Evolutionary conservation across 1,284 basidiomycete genomes (phyloP).

Genomic region (Trametes sp.): DNA sequence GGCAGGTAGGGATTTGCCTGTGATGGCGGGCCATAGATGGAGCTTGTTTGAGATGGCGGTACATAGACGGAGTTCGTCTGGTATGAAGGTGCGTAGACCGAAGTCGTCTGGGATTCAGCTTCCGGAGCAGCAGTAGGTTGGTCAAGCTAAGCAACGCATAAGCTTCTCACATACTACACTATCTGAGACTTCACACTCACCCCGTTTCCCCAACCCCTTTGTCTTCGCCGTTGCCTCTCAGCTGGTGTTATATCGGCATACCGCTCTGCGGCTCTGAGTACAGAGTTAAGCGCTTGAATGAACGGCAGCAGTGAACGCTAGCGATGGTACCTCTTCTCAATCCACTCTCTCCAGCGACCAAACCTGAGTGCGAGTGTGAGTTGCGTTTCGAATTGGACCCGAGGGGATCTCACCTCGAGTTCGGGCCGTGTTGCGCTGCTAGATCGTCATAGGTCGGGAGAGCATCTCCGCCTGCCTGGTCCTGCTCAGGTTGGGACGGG

Average conservation of each 20-base stretch:
- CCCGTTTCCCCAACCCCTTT: slow-evolving; percentile 72
- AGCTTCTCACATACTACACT: neutral
- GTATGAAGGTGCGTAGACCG: slow-evolving; percentile 8
- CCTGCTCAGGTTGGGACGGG: slow-evolving; percentile 57
- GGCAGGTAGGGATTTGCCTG: slow-evolving; percentile 8
- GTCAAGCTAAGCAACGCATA: slow-evolving; percentile 11
- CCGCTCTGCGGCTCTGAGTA: slow-evolving; percentile 76
- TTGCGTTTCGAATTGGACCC: neutral
- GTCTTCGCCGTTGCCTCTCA: slow-evolving; percentile 61
- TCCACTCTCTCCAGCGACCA: slow-evolving; percentile 84
- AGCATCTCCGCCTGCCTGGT: slow-evolving; percentile 62
- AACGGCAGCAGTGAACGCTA: slow-evolving; percentile 12
- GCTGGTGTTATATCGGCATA: slow-evolving; percentile 70
- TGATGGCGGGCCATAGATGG: slow-evolving; percentile 22
- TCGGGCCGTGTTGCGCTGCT: slow-evolving; percentile 73
- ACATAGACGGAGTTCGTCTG: slow-evolving; percentile 13
- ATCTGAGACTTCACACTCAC: slow-evolving; percentile 29
- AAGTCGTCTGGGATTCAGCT: slow-evolving; percentile 1
- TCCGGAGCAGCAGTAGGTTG: slow-evolving; percentile 10
- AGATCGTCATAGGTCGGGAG: slow-evolving; percentile 82
- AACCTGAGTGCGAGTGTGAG: slow-evolving; percentile 57
- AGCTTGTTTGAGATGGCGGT: slow-evolving; percentile 10
- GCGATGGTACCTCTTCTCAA: slow-evolving; percentile 75
- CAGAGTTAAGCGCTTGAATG: slow-evolving; percentile 8
- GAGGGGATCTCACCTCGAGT: slow-evolving; percentile 65